These are phyloP conservation scores for Mucor saturninus DNA, from an alignment of 371 early-diverging fungal species.

Conservation along the genomic window DNA sequence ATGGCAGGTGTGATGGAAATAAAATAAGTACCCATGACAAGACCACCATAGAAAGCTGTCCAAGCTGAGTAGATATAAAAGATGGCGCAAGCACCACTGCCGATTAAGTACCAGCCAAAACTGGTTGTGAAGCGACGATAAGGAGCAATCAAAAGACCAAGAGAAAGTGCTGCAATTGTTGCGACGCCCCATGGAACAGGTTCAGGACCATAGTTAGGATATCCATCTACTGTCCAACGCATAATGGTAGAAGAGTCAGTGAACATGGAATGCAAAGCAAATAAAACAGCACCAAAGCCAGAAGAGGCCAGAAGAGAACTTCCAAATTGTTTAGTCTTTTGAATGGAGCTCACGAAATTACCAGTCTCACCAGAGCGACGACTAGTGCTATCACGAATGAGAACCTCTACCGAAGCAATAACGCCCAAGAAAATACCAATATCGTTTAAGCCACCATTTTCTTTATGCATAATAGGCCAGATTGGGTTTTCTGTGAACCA, in stretches of 20 bases:
- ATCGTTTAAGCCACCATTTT: conserved; percentile 74
- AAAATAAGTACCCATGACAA: conserved; percentile 65
- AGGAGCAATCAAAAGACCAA: conserved; percentile 61
- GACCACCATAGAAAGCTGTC: conserved; percentile 69
- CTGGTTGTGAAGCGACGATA: conserved; percentile 64
- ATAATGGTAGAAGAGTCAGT: conserved; percentile 76
- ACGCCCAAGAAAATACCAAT: conserved; percentile 67
- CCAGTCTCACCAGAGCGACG: conserved; percentile 8
- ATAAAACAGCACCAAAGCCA: conserved; percentile 73
- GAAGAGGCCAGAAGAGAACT: conserved; percentile 59
- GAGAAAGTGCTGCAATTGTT: conserved; percentile 63
- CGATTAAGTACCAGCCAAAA: conserved; percentile 64
- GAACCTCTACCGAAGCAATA: conserved; percentile 60
- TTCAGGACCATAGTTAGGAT: conserved; percentile 75
- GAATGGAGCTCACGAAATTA: conserved; percentile 3
- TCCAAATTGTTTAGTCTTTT: conserved; percentile 15
- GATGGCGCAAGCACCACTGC: conserved; percentile 55
- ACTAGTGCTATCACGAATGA: conserved; percentile 46
- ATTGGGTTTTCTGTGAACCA: conserved; percentile 83
- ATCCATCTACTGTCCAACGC: conserved; percentile 80
- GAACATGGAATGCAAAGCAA: conserved; percentile 76
- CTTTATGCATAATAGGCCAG: conserved; percentile 79
- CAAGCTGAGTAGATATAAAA: conserved; percentile 66
- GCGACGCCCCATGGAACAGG: conserved; percentile 80
- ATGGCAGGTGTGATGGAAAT: conserved; percentile 67